Evolutionary conservation across 371 early-diverging fungal genomes (phyloP), one percentile per base, ranked within the genome.

Genomic region (Massospora cicadina): DNA sequence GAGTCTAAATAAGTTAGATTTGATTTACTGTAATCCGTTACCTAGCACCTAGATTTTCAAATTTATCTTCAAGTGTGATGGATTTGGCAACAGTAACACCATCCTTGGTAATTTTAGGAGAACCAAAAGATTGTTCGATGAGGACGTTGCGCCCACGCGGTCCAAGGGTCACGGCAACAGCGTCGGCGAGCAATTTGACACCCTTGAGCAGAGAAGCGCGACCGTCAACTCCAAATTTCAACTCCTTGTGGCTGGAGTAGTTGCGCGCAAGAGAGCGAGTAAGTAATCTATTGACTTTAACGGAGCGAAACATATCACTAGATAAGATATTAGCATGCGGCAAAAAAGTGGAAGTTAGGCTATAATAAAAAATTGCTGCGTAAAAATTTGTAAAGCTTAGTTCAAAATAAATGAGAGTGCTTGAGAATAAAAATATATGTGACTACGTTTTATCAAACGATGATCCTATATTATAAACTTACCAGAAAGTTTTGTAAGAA

Each of bases 31-130:
- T 12, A 55, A 58, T 10, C 12, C 63, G 33, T 76, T 77, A 81
- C 82, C 84, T 81, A 65, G 98, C 98, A 70, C 98, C 98, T 60
- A 97, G 83, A 78, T 97, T 95, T 79, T 97, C 96, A 70, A 97
- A 92, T 77, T 91, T 93, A 77, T 91, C 89, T 76, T 95, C 91
- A 33, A 98, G 80, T 30, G 85, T 80, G 75, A 98, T 92, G 67
- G 91, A 83, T 81, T 95, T 96, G 68, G 98, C 98, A 53, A 98
- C 98, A 65, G 98, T 93, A 54, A 98, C 98, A 78, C 98, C 98
- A 75, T 98, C 98, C 88, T 98, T 98, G 73, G 98, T 98, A 76
- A 98, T 98, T 84, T 95, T 96, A 74, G 98, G 98, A 55, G 88
- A 82, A 33, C 97, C 98, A 69, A 93, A 98, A 59, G 94, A 75